phyloP scores from a whole-genome alignment of 768 basidiomycete genomes.

The Naematelia aurantialba region DNA sequence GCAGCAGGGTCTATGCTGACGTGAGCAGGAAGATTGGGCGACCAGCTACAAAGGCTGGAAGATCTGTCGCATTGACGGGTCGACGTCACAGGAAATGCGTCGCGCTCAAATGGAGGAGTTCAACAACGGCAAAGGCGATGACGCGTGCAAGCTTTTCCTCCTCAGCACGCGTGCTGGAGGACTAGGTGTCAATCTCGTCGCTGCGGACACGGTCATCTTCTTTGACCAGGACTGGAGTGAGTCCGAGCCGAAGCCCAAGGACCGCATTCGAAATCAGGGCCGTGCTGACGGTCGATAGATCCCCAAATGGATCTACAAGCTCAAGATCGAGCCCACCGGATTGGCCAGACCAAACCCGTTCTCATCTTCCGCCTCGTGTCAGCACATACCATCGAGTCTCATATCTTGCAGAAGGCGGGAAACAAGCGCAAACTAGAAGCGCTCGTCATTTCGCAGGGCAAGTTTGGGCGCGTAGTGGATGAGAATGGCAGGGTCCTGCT shows the following conservation, averaged over 20 bases:
- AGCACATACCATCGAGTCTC: constrained; percentile 76
- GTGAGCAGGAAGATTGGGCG: constrained; percentile 72
- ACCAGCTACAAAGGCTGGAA: constrained; percentile 73
- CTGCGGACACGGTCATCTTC: constrained; percentile 72
- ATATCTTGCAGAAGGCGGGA: constrained; percentile 73
- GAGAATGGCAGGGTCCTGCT: constrained; percentile 53
- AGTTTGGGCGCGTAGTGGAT: constrained; percentile 70
- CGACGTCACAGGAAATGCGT: constrained; percentile 73
- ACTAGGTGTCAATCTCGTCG: constrained; percentile 77
- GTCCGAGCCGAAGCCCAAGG: constrained; percentile 1
- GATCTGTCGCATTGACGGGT: constrained; percentile 89
- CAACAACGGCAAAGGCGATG: constrained; percentile 64
- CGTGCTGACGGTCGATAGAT: constrained; percentile 50
- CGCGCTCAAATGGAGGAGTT: constrained; percentile 79
- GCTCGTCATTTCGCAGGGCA: constrained; percentile 89
- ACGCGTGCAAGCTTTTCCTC: constrained; percentile 53
- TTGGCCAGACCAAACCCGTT: constrained; percentile 88
- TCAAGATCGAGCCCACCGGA: constrained; percentile 90
- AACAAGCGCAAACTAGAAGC: constrained; percentile 77
- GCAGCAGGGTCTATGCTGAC: neutral
- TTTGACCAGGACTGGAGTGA: constrained; percentile 86
- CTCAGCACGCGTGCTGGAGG: constrained; percentile 96
- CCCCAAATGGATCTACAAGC: constrained; percentile 97
- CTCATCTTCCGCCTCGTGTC: constrained; percentile 83
- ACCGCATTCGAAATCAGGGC: neutral